These are phyloP conservation scores for Hericium erinaceus DNA, from an alignment of 768 basidiomycete genomes.

Conservation along the genomic window DNA sequence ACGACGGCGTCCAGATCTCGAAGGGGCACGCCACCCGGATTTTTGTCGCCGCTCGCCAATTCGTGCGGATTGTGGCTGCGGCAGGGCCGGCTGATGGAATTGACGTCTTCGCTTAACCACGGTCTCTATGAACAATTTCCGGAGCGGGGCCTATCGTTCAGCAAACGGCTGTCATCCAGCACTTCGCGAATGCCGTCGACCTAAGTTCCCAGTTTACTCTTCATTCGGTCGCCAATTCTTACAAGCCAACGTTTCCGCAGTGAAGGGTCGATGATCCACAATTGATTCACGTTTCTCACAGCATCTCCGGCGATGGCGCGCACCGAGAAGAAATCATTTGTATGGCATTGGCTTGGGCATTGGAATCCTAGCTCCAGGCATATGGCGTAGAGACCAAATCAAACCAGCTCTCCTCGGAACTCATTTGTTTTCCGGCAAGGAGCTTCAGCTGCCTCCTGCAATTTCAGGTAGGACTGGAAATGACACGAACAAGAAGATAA, in stretches of 20 bases:
- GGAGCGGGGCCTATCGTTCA: too few species aligned
- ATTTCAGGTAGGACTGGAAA: conserved; percentile 76
- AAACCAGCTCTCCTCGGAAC: conserved; percentile 59
- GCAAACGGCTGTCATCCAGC: too few species aligned
- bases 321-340: conserved; percentile 68
- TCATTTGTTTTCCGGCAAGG: conserved; percentile 64
- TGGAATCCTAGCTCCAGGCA: conserved; percentile 61
- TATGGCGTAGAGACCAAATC: conserved; percentile 69
- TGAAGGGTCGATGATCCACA: background rate
- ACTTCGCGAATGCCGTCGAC: too few species aligned
- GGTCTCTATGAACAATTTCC: too few species aligned
- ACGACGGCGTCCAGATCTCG: too few species aligned
- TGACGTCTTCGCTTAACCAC: too few species aligned
- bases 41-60: too few species aligned
- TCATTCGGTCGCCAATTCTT: background rate
- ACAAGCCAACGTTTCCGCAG: too few species aligned
- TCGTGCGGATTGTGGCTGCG: too few species aligned
- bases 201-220: conserved; percentile 47
- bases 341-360: too few species aligned
- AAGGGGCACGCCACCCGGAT: too few species aligned
- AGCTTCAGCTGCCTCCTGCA: conserved; percentile 68
- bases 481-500: conserved; percentile 86
- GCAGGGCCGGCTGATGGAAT: too few species aligned
- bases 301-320: conserved; percentile 62
- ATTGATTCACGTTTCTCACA: conserved; percentile 6